phyloP scores from a whole-genome alignment of 805 yeast species.

The Yarrowia divulgata region DNA sequence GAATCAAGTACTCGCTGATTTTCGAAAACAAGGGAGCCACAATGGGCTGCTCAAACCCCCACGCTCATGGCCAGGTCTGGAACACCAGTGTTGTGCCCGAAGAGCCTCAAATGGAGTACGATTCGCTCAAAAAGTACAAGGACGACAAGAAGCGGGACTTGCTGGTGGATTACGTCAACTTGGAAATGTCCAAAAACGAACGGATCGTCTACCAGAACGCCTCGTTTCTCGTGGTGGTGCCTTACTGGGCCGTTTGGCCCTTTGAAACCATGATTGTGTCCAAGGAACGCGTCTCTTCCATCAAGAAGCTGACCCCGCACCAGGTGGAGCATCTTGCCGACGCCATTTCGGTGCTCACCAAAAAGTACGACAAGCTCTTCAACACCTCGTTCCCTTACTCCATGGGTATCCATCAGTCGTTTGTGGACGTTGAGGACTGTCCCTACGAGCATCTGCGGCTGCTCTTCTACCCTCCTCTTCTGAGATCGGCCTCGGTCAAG shows the following conservation, averaged over 20 bases:
- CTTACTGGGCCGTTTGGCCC: constrained; percentile 87
- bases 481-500: constrained; percentile 75
- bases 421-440: constrained; percentile 56
- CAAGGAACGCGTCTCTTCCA: constrained; percentile 60
- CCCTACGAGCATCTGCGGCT: constrained; percentile 63
- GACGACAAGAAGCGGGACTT: constrained; percentile 56
- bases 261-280: constrained; percentile 72
- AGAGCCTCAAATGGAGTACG: constrained; percentile 67
- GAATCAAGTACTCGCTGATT: constrained; percentile 67
- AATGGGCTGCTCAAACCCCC: constrained; percentile 85
- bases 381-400: constrained; percentile 77
- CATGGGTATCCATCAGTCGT: constrained; percentile 84
- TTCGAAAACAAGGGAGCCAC: constrained; percentile 81
- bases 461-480: constrained; percentile 80
- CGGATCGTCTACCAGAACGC: constrained; percentile 68
- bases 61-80: constrained; percentile 88
- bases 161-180: constrained; percentile 66
- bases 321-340: constrained; percentile 65
- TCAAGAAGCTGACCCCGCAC: constrained; percentile 56
- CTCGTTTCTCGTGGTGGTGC: constrained; percentile 71
- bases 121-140: constrained; percentile 58
- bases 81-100: constrained; percentile 69
- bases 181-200: constrained; percentile 55
- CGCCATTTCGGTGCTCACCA: constrained; percentile 61
- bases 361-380: constrained; percentile 74